Conservation (phyloP, 2,329 filamentous ascomycete genomes). For the Fusarium bulbicola region DNA sequence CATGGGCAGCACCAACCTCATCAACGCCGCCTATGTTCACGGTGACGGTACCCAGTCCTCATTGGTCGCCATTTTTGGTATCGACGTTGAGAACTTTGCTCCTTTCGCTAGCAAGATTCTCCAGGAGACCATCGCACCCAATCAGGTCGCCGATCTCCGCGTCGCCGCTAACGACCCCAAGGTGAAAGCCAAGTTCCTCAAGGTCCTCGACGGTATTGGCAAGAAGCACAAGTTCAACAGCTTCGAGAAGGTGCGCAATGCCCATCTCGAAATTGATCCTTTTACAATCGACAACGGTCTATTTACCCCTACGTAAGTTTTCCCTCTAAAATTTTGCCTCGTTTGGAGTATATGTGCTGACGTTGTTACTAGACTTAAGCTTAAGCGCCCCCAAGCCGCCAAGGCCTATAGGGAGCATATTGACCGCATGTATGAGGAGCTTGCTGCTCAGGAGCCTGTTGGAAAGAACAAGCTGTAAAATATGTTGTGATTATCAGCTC, state of each 20-base stretch:
- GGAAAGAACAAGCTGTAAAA: conserved; percentile 41
- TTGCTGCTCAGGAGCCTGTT: conserved; percentile 41
- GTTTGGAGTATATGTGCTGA: conserved; percentile 11
- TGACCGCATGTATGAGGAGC: conserved; percentile 65
- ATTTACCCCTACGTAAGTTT: conserved; percentile 83
- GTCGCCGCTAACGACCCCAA: conserved; percentile 73
- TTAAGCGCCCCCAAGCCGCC: conserved; percentile 66
- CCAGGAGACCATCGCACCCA: conserved; percentile 69
- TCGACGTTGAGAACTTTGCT: conserved; percentile 86
- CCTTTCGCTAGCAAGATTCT: conserved; percentile 81
- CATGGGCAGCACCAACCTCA: conserved; percentile 79
- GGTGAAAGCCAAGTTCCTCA: conserved; percentile 78
- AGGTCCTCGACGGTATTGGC: conserved; percentile 80
- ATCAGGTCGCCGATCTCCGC: conserved; percentile 73
- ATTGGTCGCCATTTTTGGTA: conserved; percentile 86
- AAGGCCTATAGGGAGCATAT: conserved; percentile 63
- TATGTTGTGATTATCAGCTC: neutral
- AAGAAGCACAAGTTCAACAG: conserved; percentile 90
- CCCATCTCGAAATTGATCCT: conserved; percentile 82
- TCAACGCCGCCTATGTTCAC: conserved; percentile 88
- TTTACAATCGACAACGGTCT: conserved; percentile 95
- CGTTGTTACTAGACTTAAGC: conserved; percentile 59
- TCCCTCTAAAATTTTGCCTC: neutral
- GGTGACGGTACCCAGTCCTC: conserved; percentile 84
- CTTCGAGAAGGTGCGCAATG: conserved; percentile 83